These are phyloP conservation scores for Macrolepiota dolichaula DNA, from an alignment of 768 basidiomycete genomes.

Conservation along the genomic window DNA sequence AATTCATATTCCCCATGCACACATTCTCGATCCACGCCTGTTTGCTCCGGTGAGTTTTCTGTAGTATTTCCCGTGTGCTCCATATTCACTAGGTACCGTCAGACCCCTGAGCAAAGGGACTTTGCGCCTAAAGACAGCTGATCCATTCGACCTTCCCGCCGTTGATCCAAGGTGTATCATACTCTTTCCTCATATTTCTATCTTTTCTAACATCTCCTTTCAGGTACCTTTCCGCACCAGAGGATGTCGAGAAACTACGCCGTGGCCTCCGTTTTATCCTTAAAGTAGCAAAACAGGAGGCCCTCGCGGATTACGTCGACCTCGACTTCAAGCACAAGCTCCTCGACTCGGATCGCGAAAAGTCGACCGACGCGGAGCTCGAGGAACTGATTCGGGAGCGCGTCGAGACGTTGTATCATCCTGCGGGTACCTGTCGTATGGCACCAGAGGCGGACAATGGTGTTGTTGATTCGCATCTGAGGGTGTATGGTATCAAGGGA, in stretches of 20 bases:
- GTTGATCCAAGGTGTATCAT: conserved; percentile 35
- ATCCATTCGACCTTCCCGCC: conserved; percentile 32
- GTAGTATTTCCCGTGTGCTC: background rate
- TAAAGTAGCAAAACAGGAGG: conserved; percentile 32
- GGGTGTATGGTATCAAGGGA: conserved; percentile 41
- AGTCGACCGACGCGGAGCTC: conserved; percentile 35
- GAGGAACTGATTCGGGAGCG: conserved; percentile 35
- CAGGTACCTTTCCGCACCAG: conserved; percentile 34
- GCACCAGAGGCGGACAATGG: conserved; percentile 35
- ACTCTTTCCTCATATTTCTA: background rate
- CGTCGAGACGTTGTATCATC: conserved; percentile 45
- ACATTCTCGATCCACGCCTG: conserved; percentile 34
- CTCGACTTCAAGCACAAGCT: conserved; percentile 23
- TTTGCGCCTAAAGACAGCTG: conserved; percentile 31
- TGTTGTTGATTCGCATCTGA: conserved; percentile 40
- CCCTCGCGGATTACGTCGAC: conserved; percentile 30
- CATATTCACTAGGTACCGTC: background rate
- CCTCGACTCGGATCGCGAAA: conserved; percentile 32
- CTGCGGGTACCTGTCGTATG: conserved; percentile 43
- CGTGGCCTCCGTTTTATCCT: conserved; percentile 33
- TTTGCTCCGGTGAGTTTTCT: conserved; percentile 28
- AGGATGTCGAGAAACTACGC: conserved; percentile 35
- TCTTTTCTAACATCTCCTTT: background rate
- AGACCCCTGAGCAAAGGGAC: conserved; percentile 39
- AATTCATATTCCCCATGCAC: conserved; percentile 32